phyloP scores from a whole-genome alignment of 495 filamentous ascomycete species.

The Aspergillus homomorphus region DNA sequence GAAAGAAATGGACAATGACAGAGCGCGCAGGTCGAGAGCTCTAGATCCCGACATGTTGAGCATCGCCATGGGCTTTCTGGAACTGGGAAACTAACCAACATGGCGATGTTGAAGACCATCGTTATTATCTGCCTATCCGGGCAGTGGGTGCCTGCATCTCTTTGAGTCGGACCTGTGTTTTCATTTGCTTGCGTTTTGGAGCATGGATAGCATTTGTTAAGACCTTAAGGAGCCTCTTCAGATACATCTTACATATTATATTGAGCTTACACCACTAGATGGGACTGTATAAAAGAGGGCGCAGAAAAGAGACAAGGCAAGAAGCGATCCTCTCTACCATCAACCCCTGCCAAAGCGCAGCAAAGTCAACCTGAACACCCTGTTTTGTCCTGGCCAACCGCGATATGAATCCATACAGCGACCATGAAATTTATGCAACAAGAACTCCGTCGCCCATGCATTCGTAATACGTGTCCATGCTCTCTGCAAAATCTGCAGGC shows the following conservation, averaged over 20 bases:
- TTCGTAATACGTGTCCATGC: conserved; percentile 38
- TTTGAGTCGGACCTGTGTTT: background rate
- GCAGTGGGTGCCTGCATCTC: background rate
- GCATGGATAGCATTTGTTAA: background rate
- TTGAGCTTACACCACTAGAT: conserved; percentile 11
- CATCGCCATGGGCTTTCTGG: conserved; percentile 40
- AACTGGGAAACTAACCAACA: conserved; percentile 26
- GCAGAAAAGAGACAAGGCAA: conserved; percentile 4
- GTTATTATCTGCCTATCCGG: too few species aligned
- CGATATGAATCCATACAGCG: conserved; percentile 26
- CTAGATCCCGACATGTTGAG: conserved; percentile 37
- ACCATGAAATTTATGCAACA: conserved; percentile 32
- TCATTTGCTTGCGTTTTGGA: too few species aligned
- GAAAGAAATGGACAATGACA: conserved; percentile 28
- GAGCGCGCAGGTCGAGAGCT: conserved; percentile 7
- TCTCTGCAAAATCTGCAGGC: conserved; percentile 14
- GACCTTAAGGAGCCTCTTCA: background rate
- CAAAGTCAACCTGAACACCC: conserved; percentile 27
- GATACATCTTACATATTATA: conserved; percentile 22
- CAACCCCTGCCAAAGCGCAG: conserved; percentile 11
- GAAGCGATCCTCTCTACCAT: conserved; percentile 9
- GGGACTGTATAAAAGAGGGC: conserved; percentile 4
- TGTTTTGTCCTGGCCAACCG: conserved; percentile 14
- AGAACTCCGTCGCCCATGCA: conserved; percentile 44
- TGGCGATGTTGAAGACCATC: too few species aligned